phyloP scores from a whole-genome alignment of 2,329 filamentous ascomycete species.

The Botryotinia convoluta region DNA sequence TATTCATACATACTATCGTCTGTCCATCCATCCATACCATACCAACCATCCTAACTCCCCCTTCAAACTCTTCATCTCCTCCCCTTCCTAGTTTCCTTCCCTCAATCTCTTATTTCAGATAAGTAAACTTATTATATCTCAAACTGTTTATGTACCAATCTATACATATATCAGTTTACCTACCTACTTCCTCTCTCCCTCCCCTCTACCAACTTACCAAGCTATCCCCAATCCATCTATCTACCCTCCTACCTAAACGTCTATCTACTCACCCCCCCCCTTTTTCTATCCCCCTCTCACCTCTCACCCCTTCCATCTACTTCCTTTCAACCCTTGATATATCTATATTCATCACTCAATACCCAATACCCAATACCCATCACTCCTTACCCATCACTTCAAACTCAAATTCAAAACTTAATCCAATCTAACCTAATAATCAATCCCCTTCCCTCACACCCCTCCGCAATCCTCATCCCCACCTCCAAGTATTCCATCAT shows the following conservation, averaged over 20 bases:
- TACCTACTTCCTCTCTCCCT: too few relatives aligned
- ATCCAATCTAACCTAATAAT: too few relatives aligned
- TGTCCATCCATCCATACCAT: not conserved
- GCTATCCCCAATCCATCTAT: not conserved
- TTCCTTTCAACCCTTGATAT: accelerated
- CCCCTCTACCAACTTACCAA: too few relatives aligned
- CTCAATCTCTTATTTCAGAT: accelerated
- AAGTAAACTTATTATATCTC: not conserved
- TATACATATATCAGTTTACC: too few relatives aligned
- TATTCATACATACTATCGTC: not conserved
- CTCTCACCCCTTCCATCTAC: too few relatives aligned
- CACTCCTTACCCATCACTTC: too few relatives aligned
- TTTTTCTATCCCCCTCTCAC: not conserved
- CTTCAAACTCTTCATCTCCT: not conserved
- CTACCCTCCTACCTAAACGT: not conserved
- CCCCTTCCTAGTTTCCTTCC: accelerated
- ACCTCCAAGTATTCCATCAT: too few relatives aligned
- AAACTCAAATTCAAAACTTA: too few relatives aligned
- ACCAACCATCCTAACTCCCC: not conserved
- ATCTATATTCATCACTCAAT: not conserved
- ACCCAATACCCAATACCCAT: too few relatives aligned
- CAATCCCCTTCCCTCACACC: too few relatives aligned
- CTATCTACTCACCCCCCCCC: not conserved
- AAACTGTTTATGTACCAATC: not conserved
- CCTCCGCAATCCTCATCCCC: too few relatives aligned